Conservation (phyloP, 805 yeast species). For the Citeromyces matritensis region DNA sequence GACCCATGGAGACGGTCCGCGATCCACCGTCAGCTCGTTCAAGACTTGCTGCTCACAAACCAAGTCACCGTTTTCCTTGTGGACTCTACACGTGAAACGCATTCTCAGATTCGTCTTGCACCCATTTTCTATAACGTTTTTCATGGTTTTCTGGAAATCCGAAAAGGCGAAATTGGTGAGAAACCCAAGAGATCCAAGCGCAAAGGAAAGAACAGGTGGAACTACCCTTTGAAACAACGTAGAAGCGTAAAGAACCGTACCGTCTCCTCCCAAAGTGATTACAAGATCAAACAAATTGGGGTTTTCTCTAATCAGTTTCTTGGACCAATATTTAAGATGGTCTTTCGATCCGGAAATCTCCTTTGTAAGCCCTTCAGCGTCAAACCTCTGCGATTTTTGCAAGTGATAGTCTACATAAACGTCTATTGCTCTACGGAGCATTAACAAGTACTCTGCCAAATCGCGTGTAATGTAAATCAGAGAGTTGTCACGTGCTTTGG, state of each 20-base stretch:
- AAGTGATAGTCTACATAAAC: slow-evolving; percentile 69
- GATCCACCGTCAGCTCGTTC: slow-evolving; percentile 80
- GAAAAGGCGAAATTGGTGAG: slow-evolving; percentile 76
- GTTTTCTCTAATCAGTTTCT: slow-evolving; percentile 29
- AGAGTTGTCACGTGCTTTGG: slow-evolving; percentile 81
- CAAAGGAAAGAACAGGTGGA: slow-evolving; percentile 84
- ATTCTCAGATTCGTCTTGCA: slow-evolving; percentile 69
- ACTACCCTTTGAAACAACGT: slow-evolving; percentile 73
- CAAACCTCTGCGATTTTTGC: slow-evolving; percentile 46
- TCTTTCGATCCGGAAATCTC: slow-evolving; percentile 29
- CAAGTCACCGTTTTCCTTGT: slow-evolving; percentile 33
- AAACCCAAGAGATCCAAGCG: slow-evolving; percentile 87
- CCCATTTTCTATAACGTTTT: slow-evolving; percentile 49
- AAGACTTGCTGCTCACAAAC: slow-evolving; percentile 62
- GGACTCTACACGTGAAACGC: slow-evolving; percentile 76
- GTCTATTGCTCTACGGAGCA: slow-evolving; percentile 11
- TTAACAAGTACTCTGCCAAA: slow-evolving; percentile 62
- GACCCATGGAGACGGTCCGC: slow-evolving; percentile 90
- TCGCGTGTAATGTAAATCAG: slow-evolving; percentile 65
- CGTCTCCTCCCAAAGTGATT: slow-evolving; percentile 92
- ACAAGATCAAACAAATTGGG: slow-evolving; percentile 55
- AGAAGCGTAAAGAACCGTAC: slow-evolving; percentile 83
- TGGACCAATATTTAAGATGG: slow-evolving; percentile 55
- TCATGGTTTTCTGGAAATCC: slow-evolving; percentile 45
- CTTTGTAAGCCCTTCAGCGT: slow-evolving; percentile 31